phyloP scores from a whole-genome alignment of 176 grass and related monocot genomes.

The Poa annua region DNA sequence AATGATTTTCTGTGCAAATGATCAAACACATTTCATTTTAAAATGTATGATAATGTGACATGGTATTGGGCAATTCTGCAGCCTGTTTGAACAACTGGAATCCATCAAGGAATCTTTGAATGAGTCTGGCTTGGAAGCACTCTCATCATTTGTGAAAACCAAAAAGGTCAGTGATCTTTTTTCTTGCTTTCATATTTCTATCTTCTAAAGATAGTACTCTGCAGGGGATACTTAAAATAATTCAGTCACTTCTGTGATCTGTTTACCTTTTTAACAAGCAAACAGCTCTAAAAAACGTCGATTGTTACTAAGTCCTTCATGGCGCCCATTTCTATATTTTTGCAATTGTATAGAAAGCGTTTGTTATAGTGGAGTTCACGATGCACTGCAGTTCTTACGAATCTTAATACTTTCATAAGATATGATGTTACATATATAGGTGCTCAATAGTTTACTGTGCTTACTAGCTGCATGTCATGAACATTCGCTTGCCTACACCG shows the following conservation, averaged over 20 bases:
- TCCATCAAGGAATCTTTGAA: constrained; percentile 86
- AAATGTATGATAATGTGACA: constrained; percentile 33
- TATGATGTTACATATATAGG: constrained; percentile 18
- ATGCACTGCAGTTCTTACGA: constrained; percentile 18
- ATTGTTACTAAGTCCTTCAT: constrained; percentile 17
- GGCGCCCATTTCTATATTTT: constrained; percentile 28
- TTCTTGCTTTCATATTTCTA: not conserved
- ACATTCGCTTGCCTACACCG: constrained; percentile 14
- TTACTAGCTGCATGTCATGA: constrained; percentile 16
- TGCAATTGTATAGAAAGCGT: constrained; percentile 10
- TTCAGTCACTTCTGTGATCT: constrained; percentile 23
- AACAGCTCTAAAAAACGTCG: not conserved
- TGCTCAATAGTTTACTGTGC: not conserved
- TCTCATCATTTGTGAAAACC: constrained; percentile 62
- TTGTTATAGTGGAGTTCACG: not conserved
- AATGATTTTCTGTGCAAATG: not conserved
- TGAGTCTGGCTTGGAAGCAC: constrained; percentile 60
- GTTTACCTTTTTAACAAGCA: constrained; percentile 15
- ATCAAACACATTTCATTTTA: constrained; percentile 1
- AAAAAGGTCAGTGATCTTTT: constrained; percentile 65
- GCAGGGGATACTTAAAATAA: not conserved
- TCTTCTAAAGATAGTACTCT: constrained; percentile 6
- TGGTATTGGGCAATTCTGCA: constrained; percentile 40
- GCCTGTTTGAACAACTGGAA: constrained; percentile 81
- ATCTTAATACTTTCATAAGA: constrained; percentile 10